Evolutionary conservation across 2,329 filamentous ascomycete genomes (phyloP).

Genomic region (Talaromyces verruculosus): DNA sequence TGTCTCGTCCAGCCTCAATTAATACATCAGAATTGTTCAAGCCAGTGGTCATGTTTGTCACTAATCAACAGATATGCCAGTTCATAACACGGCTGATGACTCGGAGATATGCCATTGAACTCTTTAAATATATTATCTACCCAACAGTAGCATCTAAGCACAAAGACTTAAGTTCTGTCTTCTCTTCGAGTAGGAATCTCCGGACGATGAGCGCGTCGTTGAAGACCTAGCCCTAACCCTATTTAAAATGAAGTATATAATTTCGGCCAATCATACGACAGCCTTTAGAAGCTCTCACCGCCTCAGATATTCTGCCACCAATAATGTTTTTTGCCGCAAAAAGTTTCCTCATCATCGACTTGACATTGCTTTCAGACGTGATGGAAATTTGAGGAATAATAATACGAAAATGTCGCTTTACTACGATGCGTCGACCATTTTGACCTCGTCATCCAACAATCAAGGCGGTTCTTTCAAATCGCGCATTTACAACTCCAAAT

Average conservation of each 20-base stretch:
- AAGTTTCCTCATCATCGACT: background rate
- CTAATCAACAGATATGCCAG: no score
- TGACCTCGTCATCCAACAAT: constrained; percentile 60
- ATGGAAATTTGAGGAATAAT: background rate
- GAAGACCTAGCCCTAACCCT: background rate
- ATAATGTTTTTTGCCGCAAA: constrained; percentile 1
- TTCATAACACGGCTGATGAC: no score
- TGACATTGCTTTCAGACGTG: background rate
- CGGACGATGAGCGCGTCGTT: no score
- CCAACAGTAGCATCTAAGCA: background rate
- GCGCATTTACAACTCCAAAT: constrained; percentile 70
- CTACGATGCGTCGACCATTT: constrained; percentile 78
- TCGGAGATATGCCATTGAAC: no score
- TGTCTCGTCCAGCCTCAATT: no score
- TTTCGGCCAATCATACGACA: background rate
- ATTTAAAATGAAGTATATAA: background rate
- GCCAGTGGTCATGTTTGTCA: no score
- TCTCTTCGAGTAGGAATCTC: background rate
- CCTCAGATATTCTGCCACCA: background rate
- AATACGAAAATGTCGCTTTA: constrained; percentile 77
- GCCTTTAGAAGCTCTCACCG: background rate
- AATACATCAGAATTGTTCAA: no score
- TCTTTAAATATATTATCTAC: no score
- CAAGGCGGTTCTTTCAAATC: constrained; percentile 81
- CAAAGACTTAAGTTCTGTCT: background rate